A percentile compares a stretch with the other conserved stretches of the same genome.
Conservation (phyloP, 2,329 filamentous ascomycete species). For the Ceratocystis harringtonii region DNA sequence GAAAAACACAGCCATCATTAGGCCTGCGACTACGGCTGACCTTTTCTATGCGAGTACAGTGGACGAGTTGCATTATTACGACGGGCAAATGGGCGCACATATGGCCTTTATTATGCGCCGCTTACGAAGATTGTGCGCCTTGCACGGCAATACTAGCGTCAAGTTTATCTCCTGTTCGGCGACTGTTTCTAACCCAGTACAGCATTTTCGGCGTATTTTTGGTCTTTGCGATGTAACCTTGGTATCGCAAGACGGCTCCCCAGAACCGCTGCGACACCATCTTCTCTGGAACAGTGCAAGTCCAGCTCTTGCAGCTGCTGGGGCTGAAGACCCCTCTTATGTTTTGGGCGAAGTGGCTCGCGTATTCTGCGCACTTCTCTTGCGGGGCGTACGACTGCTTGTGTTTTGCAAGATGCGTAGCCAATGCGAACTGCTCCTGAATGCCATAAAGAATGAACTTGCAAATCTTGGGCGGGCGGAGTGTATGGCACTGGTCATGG, state of each 20-base stretch:
- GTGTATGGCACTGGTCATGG: conserved; percentile 71
- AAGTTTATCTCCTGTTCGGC: conserved; percentile 87
- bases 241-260: conserved; percentile 84
- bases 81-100: conserved; percentile 84
- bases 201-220: conserved; percentile 92
- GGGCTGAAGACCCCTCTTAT: conserved; percentile 8
- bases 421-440: conserved; percentile 72
- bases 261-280: conserved; percentile 29
- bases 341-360: conserved; percentile 56
- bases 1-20: not conserved
- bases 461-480: conserved; percentile 57
- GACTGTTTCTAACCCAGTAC: conserved; percentile 79
- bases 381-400: conserved; percentile 80
- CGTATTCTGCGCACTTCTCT: conserved; percentile 75
- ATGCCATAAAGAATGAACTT: conserved; percentile 65
- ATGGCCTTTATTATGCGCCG: conserved; percentile 90
- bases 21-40: not conserved
- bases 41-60: conserved; percentile 29
- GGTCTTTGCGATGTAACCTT: conserved; percentile 67
- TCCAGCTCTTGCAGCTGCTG: not conserved
- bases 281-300: conserved; percentile 13
- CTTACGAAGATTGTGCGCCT: conserved; percentile 72
- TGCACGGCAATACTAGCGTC: conserved; percentile 69
- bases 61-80: conserved; percentile 90
- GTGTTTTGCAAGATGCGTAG: conserved; percentile 82